These are phyloP conservation scores for Spinacia oleracea DNA, from an alignment of 179 eudicot species.

Conservation along the genomic window DNA sequence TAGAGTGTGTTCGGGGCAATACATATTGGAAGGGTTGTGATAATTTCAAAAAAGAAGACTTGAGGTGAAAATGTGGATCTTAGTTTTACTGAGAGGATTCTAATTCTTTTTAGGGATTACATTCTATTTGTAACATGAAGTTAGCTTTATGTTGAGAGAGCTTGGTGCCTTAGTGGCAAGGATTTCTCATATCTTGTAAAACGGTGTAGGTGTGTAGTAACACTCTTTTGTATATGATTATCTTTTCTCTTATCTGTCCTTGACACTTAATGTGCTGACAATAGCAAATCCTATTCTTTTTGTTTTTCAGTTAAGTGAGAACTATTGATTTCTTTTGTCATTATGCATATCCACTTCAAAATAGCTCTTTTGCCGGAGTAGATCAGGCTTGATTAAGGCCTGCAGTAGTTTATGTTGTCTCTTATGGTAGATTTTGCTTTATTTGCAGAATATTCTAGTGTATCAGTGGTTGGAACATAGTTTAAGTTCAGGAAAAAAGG, in stretches of 20 bases:
- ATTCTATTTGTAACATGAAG: background rate
- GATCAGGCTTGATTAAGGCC: background rate
- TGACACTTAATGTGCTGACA: slow-evolving; percentile 6
- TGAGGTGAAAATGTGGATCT: slow-evolving; percentile 6
- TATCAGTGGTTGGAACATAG: slow-evolving; percentile 93
- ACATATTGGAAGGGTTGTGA: background rate
- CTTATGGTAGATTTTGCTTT: slow-evolving; percentile 11
- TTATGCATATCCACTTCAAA: background rate
- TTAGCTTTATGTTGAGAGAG: background rate
- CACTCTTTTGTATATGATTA: background rate
- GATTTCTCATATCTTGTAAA: background rate
- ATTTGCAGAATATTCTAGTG: slow-evolving; percentile 52
- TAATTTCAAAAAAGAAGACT: background rate
- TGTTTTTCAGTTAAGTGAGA: background rate
- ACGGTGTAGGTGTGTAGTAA: background rate
- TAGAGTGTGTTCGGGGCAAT: background rate
- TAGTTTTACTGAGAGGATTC: background rate
- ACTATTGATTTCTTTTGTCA: background rate
- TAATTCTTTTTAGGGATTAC: background rate
- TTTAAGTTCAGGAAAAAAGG: slow-evolving; percentile 67
- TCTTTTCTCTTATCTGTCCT: background rate
- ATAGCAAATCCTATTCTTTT: background rate
- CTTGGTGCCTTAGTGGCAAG: background rate
- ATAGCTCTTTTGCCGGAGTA: background rate
- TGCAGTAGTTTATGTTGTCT: background rate